phyloP scores from a whole-genome alignment of 2,329 filamentous ascomycete species.

The Sporothrix brasiliensis region DNA sequence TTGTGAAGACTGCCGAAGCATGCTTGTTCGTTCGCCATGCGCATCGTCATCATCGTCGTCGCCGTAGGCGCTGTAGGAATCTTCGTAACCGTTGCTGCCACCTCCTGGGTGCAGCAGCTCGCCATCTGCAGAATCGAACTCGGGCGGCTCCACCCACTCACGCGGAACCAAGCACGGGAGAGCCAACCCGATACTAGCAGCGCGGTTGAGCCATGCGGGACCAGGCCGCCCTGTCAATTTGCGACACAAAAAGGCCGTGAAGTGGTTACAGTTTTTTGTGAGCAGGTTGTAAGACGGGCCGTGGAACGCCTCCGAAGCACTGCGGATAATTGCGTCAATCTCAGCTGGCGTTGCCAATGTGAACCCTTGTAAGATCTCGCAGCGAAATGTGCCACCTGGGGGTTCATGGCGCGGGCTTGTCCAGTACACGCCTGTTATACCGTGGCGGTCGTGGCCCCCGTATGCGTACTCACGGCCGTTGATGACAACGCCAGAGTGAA shows the following conservation, averaged over 20 bases:
- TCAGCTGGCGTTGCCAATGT: slow-evolving; percentile 69
- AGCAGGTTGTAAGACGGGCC: slow-evolving; percentile 80
- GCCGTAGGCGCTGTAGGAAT: slow-evolving; percentile 44
- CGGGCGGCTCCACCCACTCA: slow-evolving; percentile 80
- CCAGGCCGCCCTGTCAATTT: slow-evolving; percentile 70
- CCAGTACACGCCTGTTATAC: slow-evolving; percentile 80
- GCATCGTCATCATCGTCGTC: slow-evolving; percentile 57
- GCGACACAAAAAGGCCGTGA: slow-evolving; percentile 75
- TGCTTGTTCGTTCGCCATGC: slow-evolving; percentile 29
- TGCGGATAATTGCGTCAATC: slow-evolving; percentile 69
- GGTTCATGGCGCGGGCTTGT: slow-evolving; percentile 72
- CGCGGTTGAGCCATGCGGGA: slow-evolving; percentile 78
- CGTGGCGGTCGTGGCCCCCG: slow-evolving; percentile 73
- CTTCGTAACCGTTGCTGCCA: slow-evolving; percentile 59
- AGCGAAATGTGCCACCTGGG: slow-evolving; percentile 75
- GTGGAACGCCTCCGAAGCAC: slow-evolving; percentile 71
- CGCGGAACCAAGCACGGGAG: slow-evolving; percentile 79
- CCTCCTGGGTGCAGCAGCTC: slow-evolving; percentile 61
- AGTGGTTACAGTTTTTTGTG: slow-evolving; percentile 87
- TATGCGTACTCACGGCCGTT: slow-evolving; percentile 81
- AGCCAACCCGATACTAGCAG: slow-evolving; percentile 79
- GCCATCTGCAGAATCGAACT: slow-evolving; percentile 72
- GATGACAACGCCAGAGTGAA: slow-evolving; percentile 83
- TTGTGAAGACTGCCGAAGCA: slow-evolving; percentile 46
- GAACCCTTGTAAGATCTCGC: slow-evolving; percentile 77